Percentiles rank a stretch among this genome's conserved stretches.
phyloP scores from a whole-genome alignment of 768 basidiomycete species.

The Russula sp. region DNA sequence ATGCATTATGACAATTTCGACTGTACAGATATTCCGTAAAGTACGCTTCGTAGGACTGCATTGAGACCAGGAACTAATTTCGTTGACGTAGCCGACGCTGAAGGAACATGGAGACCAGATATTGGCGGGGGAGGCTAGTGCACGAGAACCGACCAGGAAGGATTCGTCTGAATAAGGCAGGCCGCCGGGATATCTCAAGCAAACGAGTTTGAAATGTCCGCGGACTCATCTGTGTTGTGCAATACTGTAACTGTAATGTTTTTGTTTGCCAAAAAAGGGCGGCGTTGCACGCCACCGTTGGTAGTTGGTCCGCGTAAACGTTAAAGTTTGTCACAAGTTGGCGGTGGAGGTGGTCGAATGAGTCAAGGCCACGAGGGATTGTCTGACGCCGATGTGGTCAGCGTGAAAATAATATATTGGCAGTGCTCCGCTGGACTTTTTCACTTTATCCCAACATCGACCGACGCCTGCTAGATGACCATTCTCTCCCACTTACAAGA shows the following conservation, averaged over 20 bases:
- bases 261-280: not conserved
- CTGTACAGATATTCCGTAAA: conserved; percentile 23
- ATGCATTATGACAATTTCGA: too few relatives aligned
- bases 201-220: not conserved
- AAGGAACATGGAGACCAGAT: conserved; percentile 56
- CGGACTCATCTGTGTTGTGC: not conserved
- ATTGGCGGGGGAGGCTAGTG: conserved; percentile 45
- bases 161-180: conserved; percentile 1
- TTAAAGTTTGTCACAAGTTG: not conserved
- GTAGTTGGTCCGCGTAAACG: not conserved
- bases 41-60: conserved; percentile 1
- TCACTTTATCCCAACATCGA: not conserved
- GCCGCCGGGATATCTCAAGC: too few relatives aligned
- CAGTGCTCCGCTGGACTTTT: not conserved
- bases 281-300: not conserved
- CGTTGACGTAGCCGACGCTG: conserved; percentile 37
- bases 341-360: not conserved
- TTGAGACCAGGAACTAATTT: not conserved
- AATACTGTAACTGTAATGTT: not conserved
- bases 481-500: conserved; percentile 18
- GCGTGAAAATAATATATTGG: not conserved
- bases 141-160: conserved; percentile 22
- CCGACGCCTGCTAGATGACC: conserved; percentile 16
- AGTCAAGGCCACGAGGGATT: not conserved
- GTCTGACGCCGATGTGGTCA: not conserved